Evolutionary conservation across 169 alveolate genomes (phyloP).

Genomic region (Eimeria acervulina): DNA sequence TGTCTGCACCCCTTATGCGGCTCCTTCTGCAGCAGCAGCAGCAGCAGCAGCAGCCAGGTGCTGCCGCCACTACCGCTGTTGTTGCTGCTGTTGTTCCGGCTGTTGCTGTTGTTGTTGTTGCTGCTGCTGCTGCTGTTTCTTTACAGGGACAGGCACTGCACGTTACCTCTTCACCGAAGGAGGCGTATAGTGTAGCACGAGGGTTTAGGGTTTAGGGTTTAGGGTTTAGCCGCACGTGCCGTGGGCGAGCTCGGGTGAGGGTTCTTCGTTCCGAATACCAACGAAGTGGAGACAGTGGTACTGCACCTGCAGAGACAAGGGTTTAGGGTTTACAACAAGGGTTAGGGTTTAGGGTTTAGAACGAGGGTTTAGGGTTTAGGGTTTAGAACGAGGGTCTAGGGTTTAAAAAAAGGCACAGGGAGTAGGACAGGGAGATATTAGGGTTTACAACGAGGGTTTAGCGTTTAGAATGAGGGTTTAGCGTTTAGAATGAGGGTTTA

Average conservation of each 20-base stretch:
- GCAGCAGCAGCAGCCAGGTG: not conserved
- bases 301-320: conserved; percentile 85
- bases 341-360: not conserved
- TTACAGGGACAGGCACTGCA: not conserved
- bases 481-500: not conserved
- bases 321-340: not conserved
- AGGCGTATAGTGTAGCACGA: not conserved
- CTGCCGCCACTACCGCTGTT: not conserved
- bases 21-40: conserved; percentile 4
- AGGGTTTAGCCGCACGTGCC: conserved; percentile 26
- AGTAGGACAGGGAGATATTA: not conserved
- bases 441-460: conserved; percentile 29
- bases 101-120: not conserved
- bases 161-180: not conserved
- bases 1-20: not conserved
- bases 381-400: not conserved
- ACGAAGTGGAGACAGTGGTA: conserved; percentile 94
- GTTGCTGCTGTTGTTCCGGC: not conserved
- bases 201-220: conserved; percentile 57
- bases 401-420: too few species aligned
- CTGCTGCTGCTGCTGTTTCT: not conserved
- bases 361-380: not conserved
- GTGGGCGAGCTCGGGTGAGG: conserved; percentile 37
- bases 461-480: conserved; percentile 5
- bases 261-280: conserved; percentile 90